Evolutionary conservation across 768 basidiomycete species (phyloP), one percentile per base, ranked within the genome.

Genomic region (Agaricus bisporus): DNA sequence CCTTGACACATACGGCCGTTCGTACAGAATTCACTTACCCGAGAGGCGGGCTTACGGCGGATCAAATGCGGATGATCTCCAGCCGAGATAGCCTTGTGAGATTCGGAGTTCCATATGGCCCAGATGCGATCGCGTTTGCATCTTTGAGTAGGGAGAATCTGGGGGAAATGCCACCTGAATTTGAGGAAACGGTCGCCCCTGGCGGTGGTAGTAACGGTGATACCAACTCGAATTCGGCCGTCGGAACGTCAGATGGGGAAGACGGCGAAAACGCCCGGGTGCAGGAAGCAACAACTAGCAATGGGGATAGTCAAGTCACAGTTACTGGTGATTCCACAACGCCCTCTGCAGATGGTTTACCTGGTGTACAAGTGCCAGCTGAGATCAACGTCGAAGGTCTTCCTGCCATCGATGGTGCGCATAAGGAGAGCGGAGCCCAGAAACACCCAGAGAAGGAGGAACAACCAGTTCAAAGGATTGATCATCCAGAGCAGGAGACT

Each of bases 91-190:
- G 75, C 3, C 73, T 91, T 55, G 80, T 77, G 36, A 73, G 78
- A 55, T 92, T 90, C 60, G 87, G 86, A 1, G 70, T 86, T 51
- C 90, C 90, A 18, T 91, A 88, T 60, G 88, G 89, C 0, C 67
- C 78, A 10, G 88, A 85, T 61, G 89, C 88, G 3, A 73, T 86
- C 26, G 83, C 83, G 29, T 87, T 73, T 61, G 80, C 79, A 7
- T 73, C 77, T 29, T 12, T 59, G 73, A 20, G 80, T 77, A 38
- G 69, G 74, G 45, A 68, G 69, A 28, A 67, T 71, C 36, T 61
- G 4, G 48, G 42, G 17, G 66, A 68, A 15, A 64, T 67, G 3
- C 80, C 79, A 0, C 84, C 83, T 14, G 80, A 74, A 45, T 85
- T 84, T 61, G 78, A 81, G 41, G 60, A 65, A 17, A 61, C 51